These are phyloP conservation scores for Stylonectria norvegica DNA, from an alignment of 2,329 filamentous ascomycete species.

Conservation along the genomic window DNA sequence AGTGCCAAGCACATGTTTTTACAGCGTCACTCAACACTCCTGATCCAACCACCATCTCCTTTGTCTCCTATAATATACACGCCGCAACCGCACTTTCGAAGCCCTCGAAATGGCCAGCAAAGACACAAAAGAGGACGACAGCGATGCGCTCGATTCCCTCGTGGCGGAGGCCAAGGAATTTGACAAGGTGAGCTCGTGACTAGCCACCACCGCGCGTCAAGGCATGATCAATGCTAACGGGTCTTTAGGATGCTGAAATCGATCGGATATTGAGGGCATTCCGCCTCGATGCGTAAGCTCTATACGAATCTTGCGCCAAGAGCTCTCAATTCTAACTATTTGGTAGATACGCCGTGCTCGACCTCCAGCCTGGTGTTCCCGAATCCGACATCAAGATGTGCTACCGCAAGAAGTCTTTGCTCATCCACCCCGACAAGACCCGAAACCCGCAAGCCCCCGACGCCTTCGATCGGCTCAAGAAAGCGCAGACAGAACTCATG, in stretches of 20 bases:
- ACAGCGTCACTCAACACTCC: no score
- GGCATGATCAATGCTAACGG: conserved; percentile 16
- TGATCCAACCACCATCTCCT: conserved; percentile 2
- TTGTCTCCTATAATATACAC: not conserved
- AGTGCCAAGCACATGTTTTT: not conserved
- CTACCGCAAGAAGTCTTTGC: conserved; percentile 96
- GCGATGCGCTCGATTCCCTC: conserved; percentile 75
- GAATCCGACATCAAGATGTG: conserved; percentile 93
- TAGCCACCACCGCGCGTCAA: conserved; percentile 18
- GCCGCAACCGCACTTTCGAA: not conserved
- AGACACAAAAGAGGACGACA: conserved; percentile 58
- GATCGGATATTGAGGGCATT: conserved; percentile 92
- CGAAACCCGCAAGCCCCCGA: conserved; percentile 86
- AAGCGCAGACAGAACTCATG: conserved; percentile 85
- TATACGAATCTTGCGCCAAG: not conserved
- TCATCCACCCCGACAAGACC: conserved; percentile 98
- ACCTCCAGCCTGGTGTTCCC: conserved; percentile 89
- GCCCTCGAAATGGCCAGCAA: conserved; percentile 35
- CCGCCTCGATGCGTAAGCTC: conserved; percentile 58
- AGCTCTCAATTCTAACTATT: conserved; percentile 5
- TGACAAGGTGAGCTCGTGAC: conserved; percentile 62
- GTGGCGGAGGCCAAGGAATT: conserved; percentile 87
- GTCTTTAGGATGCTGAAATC: conserved; percentile 80
- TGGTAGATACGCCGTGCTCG: conserved; percentile 81
- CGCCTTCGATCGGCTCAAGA: conserved; percentile 94